These are phyloP conservation scores for Craterostigma plantagineum DNA, from an alignment of 257 asterid species.

Conservation along the genomic window DNA sequence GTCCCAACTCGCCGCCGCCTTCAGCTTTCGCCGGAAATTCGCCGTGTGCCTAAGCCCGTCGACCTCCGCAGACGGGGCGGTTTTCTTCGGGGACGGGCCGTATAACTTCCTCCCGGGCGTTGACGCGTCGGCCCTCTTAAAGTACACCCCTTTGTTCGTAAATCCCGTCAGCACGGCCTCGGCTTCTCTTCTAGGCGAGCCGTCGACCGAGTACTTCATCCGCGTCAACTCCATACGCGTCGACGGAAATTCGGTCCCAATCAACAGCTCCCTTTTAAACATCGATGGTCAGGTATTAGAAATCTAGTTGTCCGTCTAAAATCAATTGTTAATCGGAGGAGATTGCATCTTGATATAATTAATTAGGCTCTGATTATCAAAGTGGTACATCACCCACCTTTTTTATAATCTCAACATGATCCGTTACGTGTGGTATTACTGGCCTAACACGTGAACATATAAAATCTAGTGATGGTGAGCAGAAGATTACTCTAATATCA, in stretches of 20 bases:
- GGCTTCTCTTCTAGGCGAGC: constrained; percentile 18
- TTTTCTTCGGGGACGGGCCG: constrained; percentile 45
- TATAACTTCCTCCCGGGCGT: constrained; percentile 24
- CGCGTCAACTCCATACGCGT: constrained; percentile 22
- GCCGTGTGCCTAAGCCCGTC: constrained; percentile 32
- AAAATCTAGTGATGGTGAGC: too few species aligned
- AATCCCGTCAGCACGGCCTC: constrained; percentile 50
- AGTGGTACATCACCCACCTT: too few species aligned
- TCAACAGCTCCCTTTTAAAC: constrained; percentile 21
- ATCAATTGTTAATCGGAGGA: too few species aligned
- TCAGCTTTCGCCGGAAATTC: constrained; percentile 37
- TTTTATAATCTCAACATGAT: too few species aligned
- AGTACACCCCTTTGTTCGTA: constrained; percentile 29
- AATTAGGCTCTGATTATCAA: too few species aligned
- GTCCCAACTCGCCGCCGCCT: constrained; percentile 25
- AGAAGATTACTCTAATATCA: too few species aligned
- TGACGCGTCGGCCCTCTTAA: constrained; percentile 13
- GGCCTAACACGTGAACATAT: too few species aligned
- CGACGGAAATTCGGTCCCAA: constrained; percentile 13
- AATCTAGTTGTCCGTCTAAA: too few species aligned
- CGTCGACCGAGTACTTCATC: constrained; percentile 51
- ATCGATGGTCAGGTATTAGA: constrained; percentile 31
- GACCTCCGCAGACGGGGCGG: constrained; percentile 18
- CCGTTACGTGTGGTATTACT: too few species aligned
- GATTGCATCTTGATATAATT: too few species aligned